Conservation (phyloP, 495 filamentous ascomycete species). For the Penicillium fimorum region DNA sequence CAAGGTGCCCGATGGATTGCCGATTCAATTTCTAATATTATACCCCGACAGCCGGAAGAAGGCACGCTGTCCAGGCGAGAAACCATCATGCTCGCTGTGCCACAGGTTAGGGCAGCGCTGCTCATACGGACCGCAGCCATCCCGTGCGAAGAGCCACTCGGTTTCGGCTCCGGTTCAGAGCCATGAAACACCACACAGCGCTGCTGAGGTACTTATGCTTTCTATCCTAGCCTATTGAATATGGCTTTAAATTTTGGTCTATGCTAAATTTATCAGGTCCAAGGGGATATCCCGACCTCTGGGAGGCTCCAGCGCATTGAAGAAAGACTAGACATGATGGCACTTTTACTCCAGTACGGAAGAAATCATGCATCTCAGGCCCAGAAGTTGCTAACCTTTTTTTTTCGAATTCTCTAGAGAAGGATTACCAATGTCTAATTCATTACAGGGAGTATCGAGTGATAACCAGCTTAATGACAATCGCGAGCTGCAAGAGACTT, state of each 20-base stretch:
- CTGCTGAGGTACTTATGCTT: not conserved
- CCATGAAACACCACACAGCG: not conserved
- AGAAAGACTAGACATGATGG: conserved; percentile 25
- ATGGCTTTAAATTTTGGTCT: not conserved
- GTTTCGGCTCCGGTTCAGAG: not conserved
- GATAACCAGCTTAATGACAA: not conserved
- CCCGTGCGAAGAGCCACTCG: not conserved
- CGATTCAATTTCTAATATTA: not conserved
- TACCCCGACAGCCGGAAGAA: conserved; percentile 34
- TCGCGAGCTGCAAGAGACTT: not conserved
- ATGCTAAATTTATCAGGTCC: not conserved
- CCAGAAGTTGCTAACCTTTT: not conserved
- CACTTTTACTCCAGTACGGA: conserved; percentile 22
- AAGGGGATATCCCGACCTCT: conserved; percentile 1
- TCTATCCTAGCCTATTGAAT: not conserved
- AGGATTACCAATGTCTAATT: conserved; percentile 3
- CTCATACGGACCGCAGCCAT: conserved; percentile 27
- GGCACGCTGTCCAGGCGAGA: conserved; percentile 43
- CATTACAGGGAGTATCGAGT: not conserved
- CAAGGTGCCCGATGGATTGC: not conserved
- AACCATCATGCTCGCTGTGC: conserved; percentile 38
- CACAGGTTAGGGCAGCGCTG: conserved; percentile 35
- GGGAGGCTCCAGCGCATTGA: conserved; percentile 26
- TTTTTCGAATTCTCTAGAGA: not conserved
- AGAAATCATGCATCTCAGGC: not conserved